Conservation (phyloP, 1,284 basidiomycete genomes). For the Mycosarcoma mackinlayi region DNA sequence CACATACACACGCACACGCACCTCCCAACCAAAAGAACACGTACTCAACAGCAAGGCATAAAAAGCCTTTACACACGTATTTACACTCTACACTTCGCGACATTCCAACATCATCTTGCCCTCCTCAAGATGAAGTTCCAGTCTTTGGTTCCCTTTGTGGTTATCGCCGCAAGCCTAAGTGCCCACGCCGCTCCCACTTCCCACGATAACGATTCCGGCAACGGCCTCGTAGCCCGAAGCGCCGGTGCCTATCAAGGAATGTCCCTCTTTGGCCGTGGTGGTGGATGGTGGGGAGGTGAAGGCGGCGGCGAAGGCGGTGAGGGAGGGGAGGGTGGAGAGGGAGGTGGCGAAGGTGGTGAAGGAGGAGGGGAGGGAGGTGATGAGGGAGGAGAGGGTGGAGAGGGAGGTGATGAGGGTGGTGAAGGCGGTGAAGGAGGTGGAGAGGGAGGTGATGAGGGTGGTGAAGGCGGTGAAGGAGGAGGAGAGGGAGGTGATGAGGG, state of each 20-base stretch:
- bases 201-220: slow-evolving; percentile 2
- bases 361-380: slow-evolving; percentile 14
- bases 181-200: slow-evolving; percentile 32
- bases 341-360: slow-evolving; percentile 1
- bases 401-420: background rate
- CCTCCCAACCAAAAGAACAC: too few species aligned
- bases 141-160: slow-evolving; percentile 25
- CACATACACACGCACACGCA: too few species aligned
- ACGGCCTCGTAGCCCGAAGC: slow-evolving; percentile 18
- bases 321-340: background rate
- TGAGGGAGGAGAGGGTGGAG: slow-evolving; percentile 6
- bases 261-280: slow-evolving; percentile 16
- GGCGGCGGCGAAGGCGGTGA: background rate
- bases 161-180: slow-evolving; percentile 31
- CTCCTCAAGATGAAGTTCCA: slow-evolving; percentile 34
- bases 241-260: background rate
- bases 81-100: too few species aligned
- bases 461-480: background rate
- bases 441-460: slow-evolving; percentile 10
- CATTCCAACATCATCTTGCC: background rate
- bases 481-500: slow-evolving; percentile 10
- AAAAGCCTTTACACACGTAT: too few species aligned
- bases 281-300: background rate
- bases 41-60: too few species aligned
- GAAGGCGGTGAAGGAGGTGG: slow-evolving; percentile 2